Evolutionary conservation across 1,284 basidiomycete species (phyloP).

Genomic region (Cryptococcus sp.): DNA sequence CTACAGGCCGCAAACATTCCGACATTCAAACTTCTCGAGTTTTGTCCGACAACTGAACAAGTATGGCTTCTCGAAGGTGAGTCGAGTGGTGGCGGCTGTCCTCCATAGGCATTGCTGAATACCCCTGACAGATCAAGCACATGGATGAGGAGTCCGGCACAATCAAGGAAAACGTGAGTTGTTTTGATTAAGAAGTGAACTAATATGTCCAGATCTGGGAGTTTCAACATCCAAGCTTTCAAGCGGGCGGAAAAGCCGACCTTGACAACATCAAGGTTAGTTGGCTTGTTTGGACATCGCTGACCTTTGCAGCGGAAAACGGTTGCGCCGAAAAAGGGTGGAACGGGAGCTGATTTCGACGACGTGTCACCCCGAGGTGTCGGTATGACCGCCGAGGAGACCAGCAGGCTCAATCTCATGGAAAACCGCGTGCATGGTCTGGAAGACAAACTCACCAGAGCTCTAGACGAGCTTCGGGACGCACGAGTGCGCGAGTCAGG

Average conservation of each 20-base stretch:
- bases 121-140: slow-evolving; percentile 42
- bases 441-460: slow-evolving; percentile 38
- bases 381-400: slow-evolving; percentile 33
- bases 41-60: slow-evolving; percentile 96
- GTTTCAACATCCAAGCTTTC: slow-evolving; percentile 93
- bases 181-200: no score
- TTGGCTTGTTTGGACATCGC: neutral
- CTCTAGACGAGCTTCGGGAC: slow-evolving; percentile 35
- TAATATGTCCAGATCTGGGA: slow-evolving; percentile 73
- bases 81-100: neutral
- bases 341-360: slow-evolving; percentile 56
- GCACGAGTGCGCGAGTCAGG: slow-evolving; percentile 35
- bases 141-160: slow-evolving; percentile 44
- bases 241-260: slow-evolving; percentile 76
- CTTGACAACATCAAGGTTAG: slow-evolving; percentile 83
- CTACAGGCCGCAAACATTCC: slow-evolving; percentile 78
- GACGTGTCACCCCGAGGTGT: slow-evolving; percentile 40
- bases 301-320: slow-evolving; percentile 65
- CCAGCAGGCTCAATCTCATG: slow-evolving; percentile 37
- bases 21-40: slow-evolving; percentile 94
- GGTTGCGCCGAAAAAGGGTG: slow-evolving; percentile 56
- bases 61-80: slow-evolving; percentile 95
- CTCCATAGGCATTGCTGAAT: slow-evolving; percentile 3
- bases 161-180: slow-evolving; percentile 43
- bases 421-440: slow-evolving; percentile 38